A percentile compares a stretch with the other conserved stretches of the same genome.
Conservation (phyloP, 768 basidiomycete species). For the Tricholoma bakamatsutake region DNA sequence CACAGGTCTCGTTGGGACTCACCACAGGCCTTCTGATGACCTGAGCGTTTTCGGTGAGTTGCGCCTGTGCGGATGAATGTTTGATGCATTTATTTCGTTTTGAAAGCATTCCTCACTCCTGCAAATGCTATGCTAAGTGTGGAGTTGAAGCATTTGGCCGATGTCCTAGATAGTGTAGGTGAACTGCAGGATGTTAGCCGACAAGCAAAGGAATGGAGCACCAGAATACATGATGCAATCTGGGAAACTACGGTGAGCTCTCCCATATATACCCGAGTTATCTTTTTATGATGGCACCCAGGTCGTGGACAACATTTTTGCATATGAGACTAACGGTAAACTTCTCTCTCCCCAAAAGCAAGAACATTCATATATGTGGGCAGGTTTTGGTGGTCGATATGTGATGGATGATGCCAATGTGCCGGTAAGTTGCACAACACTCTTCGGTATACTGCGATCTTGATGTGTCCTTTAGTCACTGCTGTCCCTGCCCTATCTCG, state of each 20-base stretch:
- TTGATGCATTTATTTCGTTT: background rate
- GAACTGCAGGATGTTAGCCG: slow-evolving; percentile 45
- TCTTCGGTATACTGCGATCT: background rate
- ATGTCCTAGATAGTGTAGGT: slow-evolving; percentile 46
- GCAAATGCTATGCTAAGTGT: slow-evolving; percentile 83
- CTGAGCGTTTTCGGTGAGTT: slow-evolving; percentile 55
- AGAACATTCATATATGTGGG: background rate
- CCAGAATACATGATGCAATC: slow-evolving; percentile 52
- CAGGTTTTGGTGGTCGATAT: slow-evolving; percentile 64
- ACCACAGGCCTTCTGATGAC: slow-evolving; percentile 75
- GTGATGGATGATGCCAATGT: slow-evolving; percentile 88
- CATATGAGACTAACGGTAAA: slow-evolving; percentile 72
- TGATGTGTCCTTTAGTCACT: slow-evolving; percentile 43
- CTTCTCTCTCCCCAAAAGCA: background rate
- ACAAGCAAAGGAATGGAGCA: slow-evolving; percentile 53
- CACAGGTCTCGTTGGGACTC: slow-evolving; percentile 72
- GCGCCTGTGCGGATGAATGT: background rate
- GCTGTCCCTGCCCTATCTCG: slow-evolving; percentile 74
- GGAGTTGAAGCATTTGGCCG: slow-evolving; percentile 55
- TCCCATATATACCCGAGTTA: background rate
- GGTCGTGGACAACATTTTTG: slow-evolving; percentile 62
- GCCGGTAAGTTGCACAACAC: slow-evolving; percentile 41
- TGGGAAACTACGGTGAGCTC: slow-evolving; percentile 52
- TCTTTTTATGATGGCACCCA: slow-evolving; percentile 18
- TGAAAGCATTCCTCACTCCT: slow-evolving; percentile 64